Base-by-base conservation (phyloP, 805 yeast species). In the Teunomyces pallodes region DNA sequence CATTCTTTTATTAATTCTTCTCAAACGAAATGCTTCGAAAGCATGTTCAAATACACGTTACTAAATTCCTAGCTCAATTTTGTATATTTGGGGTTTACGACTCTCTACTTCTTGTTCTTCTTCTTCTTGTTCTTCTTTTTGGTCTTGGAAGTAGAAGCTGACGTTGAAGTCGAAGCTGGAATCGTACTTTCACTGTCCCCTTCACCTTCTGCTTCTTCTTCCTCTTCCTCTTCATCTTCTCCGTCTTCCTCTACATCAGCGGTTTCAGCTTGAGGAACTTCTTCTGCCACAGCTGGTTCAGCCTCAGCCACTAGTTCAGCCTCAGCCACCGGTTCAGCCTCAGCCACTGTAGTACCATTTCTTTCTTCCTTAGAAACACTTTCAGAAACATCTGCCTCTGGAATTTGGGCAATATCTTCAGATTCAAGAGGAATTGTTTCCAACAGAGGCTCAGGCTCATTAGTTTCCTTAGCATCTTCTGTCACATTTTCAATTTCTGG, bases 111-210 rank as follows among this genome's bases (percentile, higher is more conserved):
- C 41, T 31, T 20, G 47, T 29, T 48, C 46, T 20, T 43, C 27
- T 20, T 16, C 43, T 47, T 47, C 30, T 47, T 47, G 30, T 44
- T 44, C 28, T 47, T 47, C 40, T 47, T 43, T 28, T 44, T 47
- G 10, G 38, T 44, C 45, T 27, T 30, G 14, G 42, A 14, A 14
- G 36, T 12, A 20, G 24, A 20, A 20, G 24, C 24, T 20, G 17
- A 17, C 17, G 17, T 17, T 17, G 24, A 20, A 9, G 45, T n/a
- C 7, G 35, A 32, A 32, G 35, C 13, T 13, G 17, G 35, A 32
- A 9, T 32, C 4, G 17, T 32, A 16, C 5, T 32, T 10, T 32
- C 35, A 13, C 16, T 17, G 4, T 32, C 26, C 13, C 17, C 16
- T 7, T 10, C 20, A 9, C 24, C 14, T 10, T 16, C 13, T 6